Evolutionary conservation across 148 eudicot genomes (phyloP).

Genomic region (Fallopia convolvulus): DNA sequence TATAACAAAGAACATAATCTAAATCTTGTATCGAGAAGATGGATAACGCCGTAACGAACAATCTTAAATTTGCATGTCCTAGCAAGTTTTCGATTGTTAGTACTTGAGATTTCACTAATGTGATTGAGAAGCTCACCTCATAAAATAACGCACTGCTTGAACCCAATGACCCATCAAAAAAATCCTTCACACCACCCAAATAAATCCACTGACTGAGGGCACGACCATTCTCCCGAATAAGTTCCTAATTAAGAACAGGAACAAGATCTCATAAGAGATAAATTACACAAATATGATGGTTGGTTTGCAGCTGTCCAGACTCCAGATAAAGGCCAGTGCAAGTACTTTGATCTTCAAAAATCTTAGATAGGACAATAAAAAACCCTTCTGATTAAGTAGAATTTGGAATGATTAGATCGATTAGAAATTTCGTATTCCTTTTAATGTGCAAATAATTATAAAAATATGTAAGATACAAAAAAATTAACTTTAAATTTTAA

Average conservation of each 20-base stretch:
- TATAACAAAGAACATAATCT: neutral
- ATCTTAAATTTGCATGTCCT: neutral
- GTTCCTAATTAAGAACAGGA: slow-evolving; percentile 33
- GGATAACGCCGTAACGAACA: neutral
- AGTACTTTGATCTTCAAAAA: neutral
- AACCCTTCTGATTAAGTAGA: neutral
- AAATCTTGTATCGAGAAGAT: neutral
- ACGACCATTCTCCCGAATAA: slow-evolving; percentile 46
- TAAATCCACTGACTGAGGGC: slow-evolving; percentile 73
- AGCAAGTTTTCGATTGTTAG: neutral
- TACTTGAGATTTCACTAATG: neutral
- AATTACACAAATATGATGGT: slow-evolving; percentile 46
- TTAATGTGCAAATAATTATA: neutral
- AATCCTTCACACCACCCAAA: slow-evolving; percentile 91
- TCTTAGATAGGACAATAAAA: neutral
- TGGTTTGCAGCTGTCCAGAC: neutral
- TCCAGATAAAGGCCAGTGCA: neutral
- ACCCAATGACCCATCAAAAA: slow-evolving; percentile 91
- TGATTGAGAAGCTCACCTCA: slow-evolving; percentile 51
- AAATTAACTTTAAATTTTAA: neutral
- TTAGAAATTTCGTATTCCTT: neutral
- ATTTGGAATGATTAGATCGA: neutral
- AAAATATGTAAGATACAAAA: neutral
- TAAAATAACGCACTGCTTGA: slow-evolving; percentile 87
- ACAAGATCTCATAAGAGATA: slow-evolving; percentile 5